A percentile compares a stretch with the other conserved stretches of the same genome.
Conservation (phyloP, 768 basidiomycete species). For the Flagelloscypha sp. region DNA sequence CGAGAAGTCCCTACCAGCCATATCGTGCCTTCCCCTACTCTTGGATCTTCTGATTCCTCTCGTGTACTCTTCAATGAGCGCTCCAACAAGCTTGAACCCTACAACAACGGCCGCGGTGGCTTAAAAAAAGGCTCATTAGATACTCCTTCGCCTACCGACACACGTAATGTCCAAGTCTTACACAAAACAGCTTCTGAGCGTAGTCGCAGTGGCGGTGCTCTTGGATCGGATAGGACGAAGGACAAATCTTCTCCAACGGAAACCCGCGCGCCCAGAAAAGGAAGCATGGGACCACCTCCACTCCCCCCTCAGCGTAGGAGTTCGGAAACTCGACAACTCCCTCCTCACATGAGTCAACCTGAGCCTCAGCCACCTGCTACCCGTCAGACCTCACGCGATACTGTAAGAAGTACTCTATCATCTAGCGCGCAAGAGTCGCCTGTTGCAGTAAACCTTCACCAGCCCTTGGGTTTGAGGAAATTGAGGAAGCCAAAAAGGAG, state of each 20-base stretch:
- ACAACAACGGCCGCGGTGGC: constrained; percentile 39
- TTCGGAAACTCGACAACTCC: too few species aligned
- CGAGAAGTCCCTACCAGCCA: constrained; percentile 31
- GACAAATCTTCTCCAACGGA: too few species aligned
- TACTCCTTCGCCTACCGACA: constrained; percentile 28
- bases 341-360: too few species aligned
- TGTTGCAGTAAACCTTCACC: too few species aligned
- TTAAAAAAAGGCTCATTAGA: constrained; percentile 40
- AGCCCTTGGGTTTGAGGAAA: constrained; percentile 22
- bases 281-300: too few species aligned
- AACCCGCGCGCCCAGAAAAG: too few species aligned
- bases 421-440: too few species aligned
- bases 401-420: too few species aligned
- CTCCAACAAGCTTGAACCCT: constrained; percentile 84
- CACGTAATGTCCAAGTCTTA: constrained; percentile 46
- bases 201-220: constrained; percentile 1
- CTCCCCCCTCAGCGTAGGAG: too few species aligned
- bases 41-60: constrained; percentile 49
- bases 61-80: constrained; percentile 93
- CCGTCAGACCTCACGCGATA: too few species aligned
- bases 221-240: neutral
- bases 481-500: constrained; percentile 64
- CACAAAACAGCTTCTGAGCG: constrained; percentile 39
- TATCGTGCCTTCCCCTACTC: constrained; percentile 27
- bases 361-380: too few species aligned